Conservation (phyloP, 331 rosid genomes). For the Prunus yedoensis region DNA sequence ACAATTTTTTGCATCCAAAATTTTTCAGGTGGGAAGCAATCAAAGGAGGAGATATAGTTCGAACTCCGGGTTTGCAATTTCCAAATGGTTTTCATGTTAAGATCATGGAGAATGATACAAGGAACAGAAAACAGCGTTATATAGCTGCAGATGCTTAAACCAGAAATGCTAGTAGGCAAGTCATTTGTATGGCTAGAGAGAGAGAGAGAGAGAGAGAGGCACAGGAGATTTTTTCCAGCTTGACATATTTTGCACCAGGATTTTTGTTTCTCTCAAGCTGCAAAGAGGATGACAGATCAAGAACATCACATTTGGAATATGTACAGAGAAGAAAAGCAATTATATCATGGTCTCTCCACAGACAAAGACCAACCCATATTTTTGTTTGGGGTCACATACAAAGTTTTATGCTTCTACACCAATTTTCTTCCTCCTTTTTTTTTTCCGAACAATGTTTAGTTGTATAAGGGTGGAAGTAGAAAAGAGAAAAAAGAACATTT, state of each 20-base stretch:
- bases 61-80: conserved; percentile 94
- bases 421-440: no score
- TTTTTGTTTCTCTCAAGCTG: conserved; percentile 10
- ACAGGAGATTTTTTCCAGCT: no score
- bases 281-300: conserved; percentile 10
- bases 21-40: conserved; percentile 70
- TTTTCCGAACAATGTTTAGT: not conserved
- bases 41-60: conserved; percentile 80
- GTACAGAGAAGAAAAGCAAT: conserved; percentile 27
- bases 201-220: not conserved
- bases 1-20: conserved; percentile 20
- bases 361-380: conserved; percentile 14
- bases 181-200: not conserved
- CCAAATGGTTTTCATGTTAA: conserved; percentile 80
- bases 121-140: conserved; percentile 18
- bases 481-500: not conserved
- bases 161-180: not conserved
- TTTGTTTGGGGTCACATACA: conserved; percentile 24
- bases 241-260: no score
- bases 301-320: conserved; percentile 9
- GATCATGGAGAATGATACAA: conserved; percentile 46
- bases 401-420: no score
- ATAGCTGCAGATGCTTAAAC: conserved; percentile 3
- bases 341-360: conserved; percentile 19
- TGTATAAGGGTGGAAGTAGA: conserved; percentile 4